Evolutionary conservation across 1,139 yeast species (phyloP), one percentile per base, ranked within the genome.

Genomic region (Candida glucosophila): DNA sequence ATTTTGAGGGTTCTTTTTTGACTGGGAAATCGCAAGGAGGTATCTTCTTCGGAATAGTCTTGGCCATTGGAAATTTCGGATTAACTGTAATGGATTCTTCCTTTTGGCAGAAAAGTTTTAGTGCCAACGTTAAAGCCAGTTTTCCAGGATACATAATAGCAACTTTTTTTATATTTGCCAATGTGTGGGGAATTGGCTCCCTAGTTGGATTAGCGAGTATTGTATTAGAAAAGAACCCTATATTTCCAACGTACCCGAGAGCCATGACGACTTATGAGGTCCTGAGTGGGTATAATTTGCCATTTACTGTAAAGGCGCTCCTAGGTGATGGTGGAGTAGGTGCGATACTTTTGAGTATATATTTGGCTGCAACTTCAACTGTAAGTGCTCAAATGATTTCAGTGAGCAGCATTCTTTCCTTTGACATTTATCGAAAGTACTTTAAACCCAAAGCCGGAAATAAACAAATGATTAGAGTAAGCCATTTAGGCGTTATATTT

Each of bases 141-240:
- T 52, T 57, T 22, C 62, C 62, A 4, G 67, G 63, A 8, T 60
- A 59, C 30, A 35, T 58, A 17, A 41, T 52, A 22, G 59, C 58
- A 2, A 57, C 62, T 1, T 29, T 50, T 2, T 37, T 43, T 9
- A 55, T 57, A 22, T 52, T 50, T 28, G 43, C 56, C 9, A 49
- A 49, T 29, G 55, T 51, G 15, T 55, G 56, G 56, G 49, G 56
- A 3, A 29, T 51, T n/a, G 56, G 57, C 6, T 30, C 55, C 3
- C 40, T 50, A 21, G 37, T 48, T 26, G 58, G 57, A 6, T 39
- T 51, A 10, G 44, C 56, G 4, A 36, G 42, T 26, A 39, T 49
- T 27, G 50, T 46, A 4, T 42, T 52, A 26, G 55, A 49, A 27
- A 36, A 33, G 13, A 32, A 39, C 10, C 45, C 49, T 5, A 24